Base-by-base conservation (phyloP, 2,329 filamentous ascomycete species). In the Neonectria hederae region DNA sequence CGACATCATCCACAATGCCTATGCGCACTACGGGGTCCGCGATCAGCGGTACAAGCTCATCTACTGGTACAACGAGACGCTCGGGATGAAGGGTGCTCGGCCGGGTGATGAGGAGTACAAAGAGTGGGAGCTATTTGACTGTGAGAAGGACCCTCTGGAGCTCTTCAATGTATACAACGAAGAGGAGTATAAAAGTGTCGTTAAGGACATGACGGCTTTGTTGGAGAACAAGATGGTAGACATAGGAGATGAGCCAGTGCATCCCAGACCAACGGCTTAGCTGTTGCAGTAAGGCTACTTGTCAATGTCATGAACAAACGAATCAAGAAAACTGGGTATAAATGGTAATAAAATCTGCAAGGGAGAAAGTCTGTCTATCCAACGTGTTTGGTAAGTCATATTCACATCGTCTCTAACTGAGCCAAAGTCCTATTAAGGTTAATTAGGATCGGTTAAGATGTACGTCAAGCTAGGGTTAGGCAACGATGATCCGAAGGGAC, bases 51-150 rank as follows among this genome's bases (percentile, higher is more conserved):
- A 86, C 67, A 87, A 87, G 77, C 67, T 87, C 2, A 87, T 86
- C 19, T 86, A 85, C 72, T 87, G 84, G 84, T 87, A 86, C 65
- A 84, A 84, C 53, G 82, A 86, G 67, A 77, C 76, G 10, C 76
- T 86, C 14, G 83, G 79, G 0, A 58, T 85, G 0, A 76, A 78
- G 19, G 84, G 84, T 0, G 79, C 84, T 1, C 69, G 80, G 2
- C 76, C 78, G 0, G 81, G 79, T 0, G 79, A 70, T 0, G 74
- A 78, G 54, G 76, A 81, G 35, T 77, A 83, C 35, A 81, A 80
- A 62, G 83, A 86, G 66, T 86, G 84, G 84, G 84, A 86, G 69
- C 63, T 86, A 17, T 87, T 86, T 66, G 84, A 87, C 66, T 84
- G 83, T 51, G 67, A 82, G 2, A 75, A 84, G 57, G 84, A 84